phyloP scores from a whole-genome alignment of 169 alveolate species.

The Neospora caninum region DNA sequence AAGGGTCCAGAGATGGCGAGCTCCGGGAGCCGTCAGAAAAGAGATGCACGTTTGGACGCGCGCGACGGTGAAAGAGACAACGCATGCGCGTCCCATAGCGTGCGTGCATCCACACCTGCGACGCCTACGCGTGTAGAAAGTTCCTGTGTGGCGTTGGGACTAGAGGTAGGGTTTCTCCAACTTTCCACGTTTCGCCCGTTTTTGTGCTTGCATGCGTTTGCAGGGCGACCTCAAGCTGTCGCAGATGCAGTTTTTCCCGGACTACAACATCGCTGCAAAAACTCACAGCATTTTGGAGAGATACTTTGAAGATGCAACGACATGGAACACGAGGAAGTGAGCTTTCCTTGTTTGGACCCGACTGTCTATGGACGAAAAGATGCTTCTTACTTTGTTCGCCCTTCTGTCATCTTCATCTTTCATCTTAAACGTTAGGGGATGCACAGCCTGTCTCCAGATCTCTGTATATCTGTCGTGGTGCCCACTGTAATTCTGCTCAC shows the following conservation, averaged over 20 bases:
- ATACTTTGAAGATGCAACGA: conserved; percentile 26
- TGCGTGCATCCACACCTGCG: too few species aligned
- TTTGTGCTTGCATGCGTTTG: not conserved
- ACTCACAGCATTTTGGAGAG: conserved; percentile 75
- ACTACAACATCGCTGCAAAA: conserved; percentile 77
- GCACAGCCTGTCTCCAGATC: not conserved
- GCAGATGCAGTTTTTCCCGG: conserved; percentile 82
- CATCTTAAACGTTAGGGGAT: not conserved
- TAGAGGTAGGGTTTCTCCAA: not conserved
- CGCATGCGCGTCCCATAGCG: too few species aligned
- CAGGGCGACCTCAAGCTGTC: conserved; percentile 76
- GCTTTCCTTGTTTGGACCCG: not conserved
- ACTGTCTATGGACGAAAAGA: not conserved
- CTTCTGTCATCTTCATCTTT: not conserved
- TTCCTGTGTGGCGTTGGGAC: not conserved
- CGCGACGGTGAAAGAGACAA: too few species aligned
- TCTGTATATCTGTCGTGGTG: not conserved
- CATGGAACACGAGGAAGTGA: conserved; percentile 32
- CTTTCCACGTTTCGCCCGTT: not conserved
- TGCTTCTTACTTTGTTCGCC: not conserved
- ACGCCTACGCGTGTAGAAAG: too few species aligned
- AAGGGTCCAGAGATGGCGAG: too few species aligned
- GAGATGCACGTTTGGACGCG: too few species aligned
- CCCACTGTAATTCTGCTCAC: not conserved
- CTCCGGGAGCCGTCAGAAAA: too few species aligned